These are phyloP conservation scores for Podospora comata DNA, from an alignment of 495 filamentous ascomycete genomes.

Conservation along the genomic window DNA sequence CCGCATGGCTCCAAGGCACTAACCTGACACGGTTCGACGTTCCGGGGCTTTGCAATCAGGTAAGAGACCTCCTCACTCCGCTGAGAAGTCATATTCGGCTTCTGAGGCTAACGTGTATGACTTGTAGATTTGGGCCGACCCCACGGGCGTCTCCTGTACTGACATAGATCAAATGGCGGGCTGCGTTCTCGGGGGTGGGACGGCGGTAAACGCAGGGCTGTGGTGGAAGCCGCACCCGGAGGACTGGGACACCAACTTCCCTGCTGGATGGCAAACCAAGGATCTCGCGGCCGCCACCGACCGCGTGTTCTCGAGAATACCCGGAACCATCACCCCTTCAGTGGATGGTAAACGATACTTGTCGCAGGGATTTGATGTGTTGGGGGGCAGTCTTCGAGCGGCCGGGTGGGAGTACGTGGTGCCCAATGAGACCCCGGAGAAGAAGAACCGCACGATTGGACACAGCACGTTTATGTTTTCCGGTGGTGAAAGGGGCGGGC, in stretches of 20 bases:
- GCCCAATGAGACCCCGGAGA: constrained; percentile 55
- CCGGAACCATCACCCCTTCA: constrained; percentile 64
- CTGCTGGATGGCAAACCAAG: constrained; percentile 61
- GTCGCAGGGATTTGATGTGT: constrained; percentile 58
- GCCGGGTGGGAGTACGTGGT: constrained; percentile 60
- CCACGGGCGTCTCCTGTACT: constrained; percentile 57
- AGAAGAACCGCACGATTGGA: constrained; percentile 64
- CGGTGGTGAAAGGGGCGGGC: constrained; percentile 63
- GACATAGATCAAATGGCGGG: constrained; percentile 68
- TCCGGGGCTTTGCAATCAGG: constrained; percentile 62
- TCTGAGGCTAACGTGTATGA: background rate
- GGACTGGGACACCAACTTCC: constrained; percentile 72
- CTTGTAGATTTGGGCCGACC: constrained; percentile 55
- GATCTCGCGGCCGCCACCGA: constrained; percentile 57
- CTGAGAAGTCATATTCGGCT: background rate
- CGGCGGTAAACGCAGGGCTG: constrained; percentile 63
- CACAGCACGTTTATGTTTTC: constrained; percentile 64
- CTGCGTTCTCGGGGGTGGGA: constrained; percentile 70
- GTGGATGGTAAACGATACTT: constrained; percentile 63
- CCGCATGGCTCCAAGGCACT: constrained; percentile 60
- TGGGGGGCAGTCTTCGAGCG: constrained; percentile 50
- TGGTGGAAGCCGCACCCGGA: constrained; percentile 49
- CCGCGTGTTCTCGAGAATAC: constrained; percentile 62
- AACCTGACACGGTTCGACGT: constrained; percentile 70
- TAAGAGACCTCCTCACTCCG: background rate